Evolutionary conservation across 1,284 basidiomycete species (phyloP).

Genomic region (Golubevia pallescens): DNA sequence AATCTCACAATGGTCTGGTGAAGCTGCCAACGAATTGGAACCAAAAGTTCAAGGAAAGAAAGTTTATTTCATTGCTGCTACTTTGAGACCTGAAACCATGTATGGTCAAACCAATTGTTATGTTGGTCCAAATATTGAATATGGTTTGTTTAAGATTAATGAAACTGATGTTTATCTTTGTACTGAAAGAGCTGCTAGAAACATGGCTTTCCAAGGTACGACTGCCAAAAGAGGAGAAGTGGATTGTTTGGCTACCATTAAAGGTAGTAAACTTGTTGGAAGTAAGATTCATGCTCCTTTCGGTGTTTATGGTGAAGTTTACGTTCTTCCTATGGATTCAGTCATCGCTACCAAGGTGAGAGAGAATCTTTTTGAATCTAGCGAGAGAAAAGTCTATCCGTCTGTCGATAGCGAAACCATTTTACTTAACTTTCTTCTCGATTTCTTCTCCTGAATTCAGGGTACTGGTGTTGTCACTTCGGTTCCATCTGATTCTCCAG

Average conservation of each 20-base stretch:
- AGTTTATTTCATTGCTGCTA: slow-evolving; percentile 46
- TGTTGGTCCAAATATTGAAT: slow-evolving; percentile 88
- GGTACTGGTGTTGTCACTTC: slow-evolving; percentile 99
- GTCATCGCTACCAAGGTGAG: slow-evolving; percentile 86
- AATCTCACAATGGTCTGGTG: slow-evolving; percentile 77
- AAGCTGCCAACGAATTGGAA: slow-evolving; percentile 72
- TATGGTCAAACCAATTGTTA: slow-evolving; percentile 96
- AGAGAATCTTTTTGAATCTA: not conserved
- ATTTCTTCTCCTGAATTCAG: slow-evolving; percentile 63
- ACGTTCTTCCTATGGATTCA: slow-evolving; percentile 96
- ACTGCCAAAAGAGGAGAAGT: slow-evolving; percentile 31
- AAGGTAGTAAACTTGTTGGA: slow-evolving; percentile 80
- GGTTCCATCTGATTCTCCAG: slow-evolving; percentile 96
- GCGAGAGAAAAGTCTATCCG: no score
- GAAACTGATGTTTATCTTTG: slow-evolving; percentile 80
- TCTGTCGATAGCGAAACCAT: not conserved
- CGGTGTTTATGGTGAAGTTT: slow-evolving; percentile 82
- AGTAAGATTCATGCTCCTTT: slow-evolving; percentile 90
- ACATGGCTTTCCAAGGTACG: slow-evolving; percentile 89
- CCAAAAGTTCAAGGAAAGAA: slow-evolving; percentile 74
- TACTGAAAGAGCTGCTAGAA: slow-evolving; percentile 87
- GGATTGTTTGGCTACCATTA: slow-evolving; percentile 43
- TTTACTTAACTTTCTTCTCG: not conserved
- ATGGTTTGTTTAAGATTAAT: slow-evolving; percentile 80
- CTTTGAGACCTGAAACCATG: slow-evolving; percentile 45